Evolutionary conservation across 257 asterid genomes (phyloP).

Genomic region (Marsdenia floribunda): DNA sequence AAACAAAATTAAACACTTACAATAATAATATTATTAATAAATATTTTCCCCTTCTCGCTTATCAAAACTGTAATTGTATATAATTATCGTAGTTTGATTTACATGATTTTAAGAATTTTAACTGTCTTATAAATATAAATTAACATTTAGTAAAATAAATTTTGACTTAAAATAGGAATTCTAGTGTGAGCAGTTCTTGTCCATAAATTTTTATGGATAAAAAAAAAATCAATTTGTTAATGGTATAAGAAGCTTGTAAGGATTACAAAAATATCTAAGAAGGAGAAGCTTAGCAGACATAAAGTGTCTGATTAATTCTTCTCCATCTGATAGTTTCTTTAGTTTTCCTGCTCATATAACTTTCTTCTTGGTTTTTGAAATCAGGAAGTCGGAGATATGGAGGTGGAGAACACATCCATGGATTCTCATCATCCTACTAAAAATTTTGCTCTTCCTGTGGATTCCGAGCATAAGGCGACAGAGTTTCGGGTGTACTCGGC

Average conservation of each 20-base stretch:
- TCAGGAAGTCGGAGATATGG: constrained; percentile 26
- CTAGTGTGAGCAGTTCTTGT: no score
- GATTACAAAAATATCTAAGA: not conserved
- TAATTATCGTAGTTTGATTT: no score
- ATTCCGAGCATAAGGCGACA: constrained; percentile 72
- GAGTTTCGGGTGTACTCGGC: constrained; percentile 43
- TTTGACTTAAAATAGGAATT: no score
- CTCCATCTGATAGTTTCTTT: not conserved
- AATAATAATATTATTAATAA: no score
- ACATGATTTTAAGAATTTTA: no score
- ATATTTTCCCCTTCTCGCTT: no score
- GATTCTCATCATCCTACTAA: constrained; percentile 16
- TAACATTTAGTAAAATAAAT: no score
- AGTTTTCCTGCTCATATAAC: not conserved
- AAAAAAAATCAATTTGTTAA: not conserved
- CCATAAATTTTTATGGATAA: no score
- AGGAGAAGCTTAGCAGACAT: not conserved
- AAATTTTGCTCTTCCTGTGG: constrained; percentile 57
- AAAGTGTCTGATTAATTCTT: not conserved
- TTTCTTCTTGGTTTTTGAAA: not conserved
- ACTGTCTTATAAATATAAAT: no score
- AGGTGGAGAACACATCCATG: constrained; percentile 21
- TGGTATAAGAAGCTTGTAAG: not conserved
- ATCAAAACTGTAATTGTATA: no score
- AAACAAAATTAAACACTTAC: no score